These are phyloP conservation scores for Beauveria scarabaeidicola DNA, from an alignment of 2,329 filamentous ascomycete species.

Conservation along the genomic window DNA sequence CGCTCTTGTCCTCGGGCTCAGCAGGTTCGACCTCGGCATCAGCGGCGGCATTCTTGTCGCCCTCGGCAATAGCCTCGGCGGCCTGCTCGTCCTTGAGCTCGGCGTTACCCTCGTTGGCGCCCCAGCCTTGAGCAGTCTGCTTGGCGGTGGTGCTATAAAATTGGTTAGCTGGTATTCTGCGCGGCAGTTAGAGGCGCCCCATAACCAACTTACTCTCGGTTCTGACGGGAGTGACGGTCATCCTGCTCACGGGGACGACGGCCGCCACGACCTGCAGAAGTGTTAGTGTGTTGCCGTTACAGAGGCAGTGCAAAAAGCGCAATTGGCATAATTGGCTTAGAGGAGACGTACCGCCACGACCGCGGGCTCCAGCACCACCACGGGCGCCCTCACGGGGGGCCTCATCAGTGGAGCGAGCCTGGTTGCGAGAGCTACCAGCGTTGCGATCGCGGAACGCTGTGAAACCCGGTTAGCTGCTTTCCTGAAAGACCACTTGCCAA, in stretches of 20 bases:
- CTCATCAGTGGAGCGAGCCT: slow-evolving; percentile 69
- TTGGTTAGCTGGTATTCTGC: background rate
- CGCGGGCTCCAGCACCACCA: slow-evolving; percentile 56
- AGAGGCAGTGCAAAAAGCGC: background rate
- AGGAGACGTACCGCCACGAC: slow-evolving; percentile 43
- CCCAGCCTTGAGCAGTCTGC: slow-evolving; percentile 86
- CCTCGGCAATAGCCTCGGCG: slow-evolving; percentile 79
- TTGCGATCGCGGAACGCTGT: slow-evolving; percentile 84
- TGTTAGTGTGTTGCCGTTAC: background rate
- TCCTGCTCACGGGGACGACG: slow-evolving; percentile 45
- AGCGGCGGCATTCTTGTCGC: slow-evolving; percentile 62
- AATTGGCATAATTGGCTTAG: background rate
- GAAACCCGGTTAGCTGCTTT: slow-evolving; percentile 13
- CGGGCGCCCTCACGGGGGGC: slow-evolving; percentile 44
- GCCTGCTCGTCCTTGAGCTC: slow-evolving; percentile 89
- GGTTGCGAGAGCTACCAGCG: slow-evolving; percentile 75
- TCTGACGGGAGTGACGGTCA: slow-evolving; percentile 46
- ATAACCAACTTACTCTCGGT: slow-evolving; percentile 34
- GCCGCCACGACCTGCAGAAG: slow-evolving; percentile 40
- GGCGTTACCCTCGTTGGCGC: slow-evolving; percentile 68
- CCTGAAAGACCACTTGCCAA: background rate
- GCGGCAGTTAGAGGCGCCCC: background rate
- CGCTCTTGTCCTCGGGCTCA: slow-evolving; percentile 75
- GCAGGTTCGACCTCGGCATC: slow-evolving; percentile 37
- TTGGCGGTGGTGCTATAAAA: slow-evolving; percentile 65